Conservation (phyloP, 1,139 yeast species). For the Oligophagozyma castellii region DNA sequence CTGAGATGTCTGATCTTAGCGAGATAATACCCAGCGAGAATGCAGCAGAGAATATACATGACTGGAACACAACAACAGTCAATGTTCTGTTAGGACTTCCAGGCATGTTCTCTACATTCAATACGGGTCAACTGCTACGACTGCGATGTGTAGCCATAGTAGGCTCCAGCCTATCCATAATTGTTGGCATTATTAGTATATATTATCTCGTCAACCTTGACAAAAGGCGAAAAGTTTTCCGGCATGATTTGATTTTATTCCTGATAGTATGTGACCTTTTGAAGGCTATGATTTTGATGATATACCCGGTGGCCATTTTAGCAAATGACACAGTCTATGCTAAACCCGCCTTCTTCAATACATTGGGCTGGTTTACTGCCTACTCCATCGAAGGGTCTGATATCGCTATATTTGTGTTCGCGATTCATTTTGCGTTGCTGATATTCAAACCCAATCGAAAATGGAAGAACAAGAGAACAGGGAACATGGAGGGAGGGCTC, state of each 20-base stretch:
- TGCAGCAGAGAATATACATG: too few relatives aligned
- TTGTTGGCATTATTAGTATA: conserved; percentile 40
- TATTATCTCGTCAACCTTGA: conserved; percentile 48
- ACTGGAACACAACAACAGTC: conserved; percentile 21
- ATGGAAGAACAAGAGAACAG: conserved; percentile 29
- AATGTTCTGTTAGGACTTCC: conserved; percentile 23
- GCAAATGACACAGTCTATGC: conserved; percentile 36
- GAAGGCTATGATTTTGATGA: conserved; percentile 55
- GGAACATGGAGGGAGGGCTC: conserved; percentile 60
- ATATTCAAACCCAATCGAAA: conserved; percentile 52
- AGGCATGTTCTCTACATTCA: conserved; percentile 22
- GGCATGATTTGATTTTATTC: conserved; percentile 61
- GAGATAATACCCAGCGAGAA: too few relatives aligned
- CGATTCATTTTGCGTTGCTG: conserved; percentile 66
- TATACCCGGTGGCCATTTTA: conserved; percentile 48
- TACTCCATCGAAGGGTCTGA: conserved; percentile 81
- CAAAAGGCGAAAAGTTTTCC: conserved; percentile 44
- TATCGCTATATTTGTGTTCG: conserved; percentile 68
- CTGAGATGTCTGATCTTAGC: too few relatives aligned
- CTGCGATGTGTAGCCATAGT: conserved; percentile 43
- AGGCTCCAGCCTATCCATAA: conserved; percentile 44
- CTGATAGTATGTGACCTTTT: conserved; percentile 58
- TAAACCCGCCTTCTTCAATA: conserved; percentile 47
- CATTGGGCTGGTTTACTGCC: conserved; percentile 77
- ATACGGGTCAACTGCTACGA: conserved; percentile 8